A percentile compares a stretch with the other conserved stretches of the same genome.
phyloP scores from a whole-genome alignment of 1,284 basidiomycete species.

The Prillingera fragicola region DNA sequence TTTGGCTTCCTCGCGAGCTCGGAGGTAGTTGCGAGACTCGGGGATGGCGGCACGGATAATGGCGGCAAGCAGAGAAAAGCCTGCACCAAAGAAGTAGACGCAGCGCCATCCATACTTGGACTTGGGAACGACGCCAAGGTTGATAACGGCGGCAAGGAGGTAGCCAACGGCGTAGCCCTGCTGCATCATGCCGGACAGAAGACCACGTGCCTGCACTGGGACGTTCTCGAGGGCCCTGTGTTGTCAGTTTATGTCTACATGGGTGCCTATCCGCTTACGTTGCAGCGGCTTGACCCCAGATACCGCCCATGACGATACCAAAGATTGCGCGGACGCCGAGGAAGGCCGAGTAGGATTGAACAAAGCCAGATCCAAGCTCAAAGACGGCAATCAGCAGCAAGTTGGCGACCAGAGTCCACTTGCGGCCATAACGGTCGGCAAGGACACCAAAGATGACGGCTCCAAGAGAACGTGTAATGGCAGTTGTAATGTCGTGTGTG shows the following conservation, averaged over 20 bases:
- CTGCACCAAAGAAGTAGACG: conserved; percentile 56
- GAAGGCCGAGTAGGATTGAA: conserved; percentile 49
- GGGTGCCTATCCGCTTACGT: too few relatives aligned
- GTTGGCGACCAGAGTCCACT: conserved; percentile 84
- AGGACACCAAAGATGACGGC: conserved; percentile 73
- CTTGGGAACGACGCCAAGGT: conserved; percentile 54
- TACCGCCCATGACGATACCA: conserved; percentile 74
- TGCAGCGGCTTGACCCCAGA: conserved; percentile 48
- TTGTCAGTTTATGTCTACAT: too few relatives aligned
- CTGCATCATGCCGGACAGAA: conserved; percentile 77
- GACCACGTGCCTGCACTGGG: conserved; percentile 76
- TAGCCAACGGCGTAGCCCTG: conserved; percentile 64
- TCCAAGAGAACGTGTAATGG: conserved; percentile 84
- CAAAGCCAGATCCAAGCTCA: conserved; percentile 62
- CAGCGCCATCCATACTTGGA: conserved; percentile 49
- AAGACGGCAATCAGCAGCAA: conserved; percentile 63
- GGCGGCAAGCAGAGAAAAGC: conserved; percentile 69
- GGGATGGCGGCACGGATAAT: conserved; percentile 67
- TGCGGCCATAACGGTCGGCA: conserved; percentile 81
- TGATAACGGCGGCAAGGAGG: conserved; percentile 61
- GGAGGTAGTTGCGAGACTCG: conserved; percentile 68
- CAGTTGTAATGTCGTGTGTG: conserved; percentile 51
- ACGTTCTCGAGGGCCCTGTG: conserved; percentile 89
- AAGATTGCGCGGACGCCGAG: conserved; percentile 59
- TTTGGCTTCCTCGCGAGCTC: conserved; percentile 45